phyloP scores from a whole-genome alignment of 164 flowering plant species.

The Dillenia turbinata region DNA sequence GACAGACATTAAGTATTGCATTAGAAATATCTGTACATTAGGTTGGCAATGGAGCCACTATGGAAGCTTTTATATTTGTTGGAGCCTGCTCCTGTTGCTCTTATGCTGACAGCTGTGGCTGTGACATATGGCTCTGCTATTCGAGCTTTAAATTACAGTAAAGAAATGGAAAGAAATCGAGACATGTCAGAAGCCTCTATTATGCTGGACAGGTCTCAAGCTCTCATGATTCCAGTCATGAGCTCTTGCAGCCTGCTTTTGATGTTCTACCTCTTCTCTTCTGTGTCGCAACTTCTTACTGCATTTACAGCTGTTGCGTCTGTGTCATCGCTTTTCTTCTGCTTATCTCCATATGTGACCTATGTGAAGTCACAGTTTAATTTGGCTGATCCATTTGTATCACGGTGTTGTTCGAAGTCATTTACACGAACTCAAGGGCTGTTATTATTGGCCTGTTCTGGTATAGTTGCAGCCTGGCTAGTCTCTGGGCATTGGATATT shows the following conservation, averaged over 20 bases:
- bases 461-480: conserved; percentile 71
- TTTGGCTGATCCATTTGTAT: conserved; percentile 63
- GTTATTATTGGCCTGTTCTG: conserved; percentile 40
- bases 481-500: conserved; percentile 91
- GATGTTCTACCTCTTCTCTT: conserved; percentile 90
- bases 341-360: conserved; percentile 60
- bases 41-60: conserved; percentile 56
- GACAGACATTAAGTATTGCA: background rate
- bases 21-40: conserved; percentile 1
- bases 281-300: conserved; percentile 84
- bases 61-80: conserved; percentile 74
- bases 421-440: conserved; percentile 67
- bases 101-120: conserved; percentile 71
- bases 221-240: conserved; percentile 87
- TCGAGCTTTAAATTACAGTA: conserved; percentile 75
- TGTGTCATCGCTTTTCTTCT: conserved; percentile 77
- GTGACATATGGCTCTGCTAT: conserved; percentile 86
- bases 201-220: conserved; percentile 81
- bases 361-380: conserved; percentile 49
- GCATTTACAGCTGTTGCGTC: conserved; percentile 85
- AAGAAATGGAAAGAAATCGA: conserved; percentile 84
- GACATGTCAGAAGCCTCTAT: conserved; percentile 82
- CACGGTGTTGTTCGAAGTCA: conserved; percentile 76
- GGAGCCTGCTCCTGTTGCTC: conserved; percentile 77
- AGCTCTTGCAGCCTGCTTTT: conserved; percentile 86